Evolutionary conservation across 495 filamentous ascomycete species (phyloP), one percentile per base, ranked within the genome.

Genomic region (Neurospora sp.): DNA sequence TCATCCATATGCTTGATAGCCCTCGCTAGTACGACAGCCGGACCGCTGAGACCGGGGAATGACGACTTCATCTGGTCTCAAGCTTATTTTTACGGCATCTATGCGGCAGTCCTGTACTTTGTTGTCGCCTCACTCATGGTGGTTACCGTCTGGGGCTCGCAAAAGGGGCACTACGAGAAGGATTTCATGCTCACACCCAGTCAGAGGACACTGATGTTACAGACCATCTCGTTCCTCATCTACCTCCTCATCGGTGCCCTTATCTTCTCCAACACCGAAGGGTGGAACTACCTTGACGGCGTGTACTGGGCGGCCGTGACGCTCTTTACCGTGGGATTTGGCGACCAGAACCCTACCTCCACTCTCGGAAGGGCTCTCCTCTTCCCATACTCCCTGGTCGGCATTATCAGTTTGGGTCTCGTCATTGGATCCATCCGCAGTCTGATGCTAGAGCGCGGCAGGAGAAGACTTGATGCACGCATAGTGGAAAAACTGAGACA

Each of bases 301-400:
- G 83, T 97, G 0, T 97, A 93, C 76, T 97, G 90, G 88, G 90
- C 93, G 0, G 90, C 95, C 75, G 91, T 91, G 71, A 97, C 94
- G 0, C 82, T 97, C 10, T 89, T 97, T 69, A 97, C 94, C 0
- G 87, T 97, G 16, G 94, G 94, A 5, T 85, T 97, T 44, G 92
- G 92, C 12, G 90, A 94, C 68, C 87, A 89, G 68, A 80, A 87
- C 16, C 90, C 92, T 0, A 75, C 77, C 18, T 93, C 79, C 0
- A 71, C 69, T 0, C 78, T 86, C 1, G 91, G 92, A 0, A 85
- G 91, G 12, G 85, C 87, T 3, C 81, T 97, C 10, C 81, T 97
- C 3, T 91, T 97, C 39, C 93, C 93, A 0, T 97, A 89, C 73
- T 90, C 94, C 0, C 86, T 96, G 31, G 87, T 92, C 11, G 94